Evolutionary conservation across 73 alveolate genomes (phyloP), one percentile per base, ranked within the genome.

Genomic region (Paramecium sonneborni): DNA sequence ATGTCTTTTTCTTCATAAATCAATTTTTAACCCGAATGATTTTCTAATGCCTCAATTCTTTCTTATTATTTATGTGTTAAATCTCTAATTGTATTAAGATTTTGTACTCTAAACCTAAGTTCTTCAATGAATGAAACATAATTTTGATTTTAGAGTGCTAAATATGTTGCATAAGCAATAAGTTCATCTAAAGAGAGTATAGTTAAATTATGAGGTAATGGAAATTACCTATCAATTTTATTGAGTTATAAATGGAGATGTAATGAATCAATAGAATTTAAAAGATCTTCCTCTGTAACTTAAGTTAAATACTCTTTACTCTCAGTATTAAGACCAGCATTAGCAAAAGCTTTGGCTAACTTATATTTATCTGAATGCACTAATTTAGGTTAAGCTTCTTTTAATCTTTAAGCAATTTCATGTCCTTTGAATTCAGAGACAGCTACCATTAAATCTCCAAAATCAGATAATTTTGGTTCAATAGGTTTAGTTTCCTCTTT

Each of bases 361-460:
- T 62, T 62, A 30, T 30, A 62, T 26, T 62, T 62, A 62, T 62
- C 44, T 0, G 84, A 62, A 12, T 62, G 24, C 20, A 32, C 24
- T 12, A 62, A 62, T 30, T 11, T 3, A 26, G 84, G 3, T 24
- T 62, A 32, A 1, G 84, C 39, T 5, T 62, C 39, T 20, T 30
- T 62, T 62, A 62, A 62, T 62, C 48, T 62, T 26, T 26, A 11
- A 14, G 84, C 84, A 62, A 62, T 32, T 62, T 62, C 30, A 30
- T 62, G 39, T 26, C 84, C 84, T 26, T 62, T 1, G 5, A 14
- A 62, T 62, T 62, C 44, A 12, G 84, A 26, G 18, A 62, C 48
- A 3, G 84, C 84, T 62, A 62, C 39, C 44, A 62, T 62, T 28
- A 62, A 62, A 62, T 62, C 48, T 62, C 84, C 84, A 26, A 30